Conservation (phyloP, 2,329 filamentous ascomycete genomes). For the Colletotrichum falcatum region DNA sequence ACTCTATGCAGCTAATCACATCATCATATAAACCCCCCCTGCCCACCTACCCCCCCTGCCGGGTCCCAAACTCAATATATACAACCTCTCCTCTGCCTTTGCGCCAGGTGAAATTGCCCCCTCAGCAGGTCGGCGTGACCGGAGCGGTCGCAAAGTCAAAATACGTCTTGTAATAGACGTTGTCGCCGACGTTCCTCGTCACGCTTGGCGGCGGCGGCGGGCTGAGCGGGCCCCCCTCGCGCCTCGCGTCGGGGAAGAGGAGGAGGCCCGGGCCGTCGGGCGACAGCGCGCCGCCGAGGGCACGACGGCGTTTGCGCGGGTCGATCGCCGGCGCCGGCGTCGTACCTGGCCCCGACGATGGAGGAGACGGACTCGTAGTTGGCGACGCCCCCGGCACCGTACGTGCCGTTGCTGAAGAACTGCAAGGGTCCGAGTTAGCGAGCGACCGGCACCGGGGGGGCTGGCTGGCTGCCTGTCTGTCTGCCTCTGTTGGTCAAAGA, state of each 20-base stretch:
- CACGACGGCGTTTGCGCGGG: too few relatives aligned
- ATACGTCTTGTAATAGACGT: constrained; percentile 33
- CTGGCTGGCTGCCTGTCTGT: too few relatives aligned
- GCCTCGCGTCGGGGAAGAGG: constrained; percentile 5
- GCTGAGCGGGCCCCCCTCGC: constrained; percentile 27
- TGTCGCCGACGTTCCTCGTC: constrained; percentile 23
- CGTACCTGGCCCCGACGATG: constrained; percentile 34
- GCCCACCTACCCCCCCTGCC: too few relatives aligned
- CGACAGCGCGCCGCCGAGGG: constrained; percentile 25
- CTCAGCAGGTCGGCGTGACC: constrained; percentile 17
- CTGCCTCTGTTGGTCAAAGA: too few relatives aligned
- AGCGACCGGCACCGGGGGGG: too few relatives aligned
- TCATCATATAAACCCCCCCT: too few relatives aligned
- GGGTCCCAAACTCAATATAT: too few relatives aligned
- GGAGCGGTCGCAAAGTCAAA: constrained; percentile 28
- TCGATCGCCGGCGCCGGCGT: constrained; percentile 25
- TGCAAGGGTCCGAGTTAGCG: too few relatives aligned
- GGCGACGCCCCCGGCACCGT: constrained; percentile 26
- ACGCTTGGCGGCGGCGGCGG: constrained; percentile 13
- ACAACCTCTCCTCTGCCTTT: too few relatives aligned
- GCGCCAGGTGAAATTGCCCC: too few relatives aligned
- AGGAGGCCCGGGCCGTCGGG: constrained; percentile 17
- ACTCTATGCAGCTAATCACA: background rate
- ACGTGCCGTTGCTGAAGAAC: constrained; percentile 25
- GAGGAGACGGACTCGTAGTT: constrained; percentile 36